A percentile compares a stretch with the other conserved stretches of the same genome.
phyloP scores from a whole-genome alignment of 768 basidiomycete genomes.

The Calocybe cyanea region DNA sequence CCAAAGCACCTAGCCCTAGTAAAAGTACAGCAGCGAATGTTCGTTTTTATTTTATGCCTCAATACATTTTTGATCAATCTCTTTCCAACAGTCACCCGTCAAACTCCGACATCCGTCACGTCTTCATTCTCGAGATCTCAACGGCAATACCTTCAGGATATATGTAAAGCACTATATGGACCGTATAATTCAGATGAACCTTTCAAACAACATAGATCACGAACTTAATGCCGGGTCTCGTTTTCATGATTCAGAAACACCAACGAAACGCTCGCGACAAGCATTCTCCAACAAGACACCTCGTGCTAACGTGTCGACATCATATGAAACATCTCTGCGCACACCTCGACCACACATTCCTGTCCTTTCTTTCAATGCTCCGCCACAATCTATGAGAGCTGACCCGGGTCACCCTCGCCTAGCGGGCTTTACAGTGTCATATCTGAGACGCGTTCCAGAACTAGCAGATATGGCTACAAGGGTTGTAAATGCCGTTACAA shows the following conservation, averaged over 20 bases:
- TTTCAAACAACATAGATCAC: slow-evolving; percentile 6
- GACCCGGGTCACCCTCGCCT: slow-evolving; percentile 5
- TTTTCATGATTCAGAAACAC: slow-evolving; percentile 6
- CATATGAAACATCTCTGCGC: neutral
- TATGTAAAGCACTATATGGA: slow-evolving; percentile 83
- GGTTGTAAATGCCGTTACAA: slow-evolving; percentile 59
- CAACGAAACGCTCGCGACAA: slow-evolving; percentile 6
- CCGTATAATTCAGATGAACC: slow-evolving; percentile 31
- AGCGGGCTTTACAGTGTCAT: slow-evolving; percentile 66
- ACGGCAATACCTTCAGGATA: slow-evolving; percentile 65
- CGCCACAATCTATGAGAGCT: neutral
- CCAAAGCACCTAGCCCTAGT: slow-evolving; percentile 24
- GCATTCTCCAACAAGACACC: slow-evolving; percentile 19
- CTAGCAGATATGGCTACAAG: slow-evolving; percentile 59
- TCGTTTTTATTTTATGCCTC: neutral
- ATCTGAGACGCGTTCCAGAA: slow-evolving; percentile 75
- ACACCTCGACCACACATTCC: slow-evolving; percentile 25
- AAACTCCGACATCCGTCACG: slow-evolving; percentile 73
- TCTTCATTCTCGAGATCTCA: slow-evolving; percentile 64
- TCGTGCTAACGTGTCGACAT: slow-evolving; percentile 12
- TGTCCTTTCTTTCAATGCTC: slow-evolving; percentile 6
- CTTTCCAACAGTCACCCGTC: slow-evolving; percentile 26
- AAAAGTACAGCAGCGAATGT: slow-evolving; percentile 16
- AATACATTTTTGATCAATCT: neutral
- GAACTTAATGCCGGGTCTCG: slow-evolving; percentile 6